Evolutionary conservation across 805 yeast genomes (phyloP), one percentile per base, ranked within the genome.

Genomic region (Spencermartinsiella europaea): DNA sequence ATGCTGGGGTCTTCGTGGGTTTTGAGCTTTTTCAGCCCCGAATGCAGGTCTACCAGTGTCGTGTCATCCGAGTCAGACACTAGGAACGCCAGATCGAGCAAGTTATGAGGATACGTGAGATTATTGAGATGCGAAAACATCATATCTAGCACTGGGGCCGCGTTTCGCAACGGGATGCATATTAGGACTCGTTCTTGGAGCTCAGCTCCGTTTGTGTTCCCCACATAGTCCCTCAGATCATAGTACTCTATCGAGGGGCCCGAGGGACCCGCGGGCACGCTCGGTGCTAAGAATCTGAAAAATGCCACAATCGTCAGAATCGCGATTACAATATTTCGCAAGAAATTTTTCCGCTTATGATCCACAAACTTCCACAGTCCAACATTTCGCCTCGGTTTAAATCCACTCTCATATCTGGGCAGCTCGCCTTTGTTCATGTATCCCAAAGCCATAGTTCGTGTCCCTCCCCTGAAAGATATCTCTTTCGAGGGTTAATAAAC

Each of bases 161-260:
- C 96, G 63, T 90, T 95, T 68, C 96, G 77, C 56, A 89, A 71
- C 2, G 97, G 97, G 15, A 89, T 91, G 58, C 91, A 83, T 54
- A 89, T 80, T 47, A 89, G 68, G 33, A 89, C 81, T 36, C 90
- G 70, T 61, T 89, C 95, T 3, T 74, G 76, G 31, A 72, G 68
- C 57, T 80, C 83, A 89, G 91, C 83, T 1, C 95, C 95, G 48
- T 80, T 76, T 3, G 73, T 68, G 17, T 79, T 62, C 2, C 90
- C 86, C 36, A 66, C 68, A 57, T 75, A 80, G 48, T 83, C 74
- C 10, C 70, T 71, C 56, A 90, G 68, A 64, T 89, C 96, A 59
- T 81, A 86, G 60, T 73, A 84, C 52, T 76, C 80, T 14, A 84
- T 85, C 40, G 44, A 44, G 14, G 40, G n/a, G n/a, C n/a, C 4